Evolutionary conservation across 2,329 filamentous ascomycete genomes (phyloP), one percentile per base, ranked within the genome.

Genomic region (Exophiala lecanii-corni): DNA sequence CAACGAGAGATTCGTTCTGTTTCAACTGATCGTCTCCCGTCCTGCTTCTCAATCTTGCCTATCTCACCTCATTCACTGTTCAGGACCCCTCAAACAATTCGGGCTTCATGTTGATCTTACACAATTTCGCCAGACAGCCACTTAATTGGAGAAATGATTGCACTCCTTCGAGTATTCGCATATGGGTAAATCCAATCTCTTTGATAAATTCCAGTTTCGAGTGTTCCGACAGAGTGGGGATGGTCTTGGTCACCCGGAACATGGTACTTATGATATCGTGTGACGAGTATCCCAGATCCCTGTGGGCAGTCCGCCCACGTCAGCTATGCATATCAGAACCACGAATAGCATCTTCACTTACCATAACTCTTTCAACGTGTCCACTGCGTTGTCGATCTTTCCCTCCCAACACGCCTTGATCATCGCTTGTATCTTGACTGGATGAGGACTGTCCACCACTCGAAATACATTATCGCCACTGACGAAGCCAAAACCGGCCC

Each of bases 201-300:
- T 89, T 91, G 69, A 97, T 94, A 57, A 97, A 98, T 62, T 97
- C 91, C 49, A 98, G 73, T 71, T 96, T 96, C 12, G 89, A 82
- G 65, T 97, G 89, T 68, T 98, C 92, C 55, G 88, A 92, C 43
- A 98, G 71, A 1, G 84, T 88, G 2, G 87, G 86, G 47, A 97
- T 89, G 1, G 89, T 94, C 73, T 97, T 98, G 34, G 92, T 97
- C 47, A 98, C 92, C 60, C 84, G 83, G 74, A 98, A 97, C 92
- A 98, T 98, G 49, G 91, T 98, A 68, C 86, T 94, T 65, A 98
- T 94, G 57, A 98, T 95, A 65, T 98, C 92, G 69, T 98, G 91
- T 57, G 88, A 94, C n/a, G 88, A 95, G 69, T 98, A 98, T 10
- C 92, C 92, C 47, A 97, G 71, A 48, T 84, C 81, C 76, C 74